These are phyloP conservation scores for Haplosporangium gracile DNA, from an alignment of 192 early-diverging fungal genomes.

Conservation along the genomic window DNA sequence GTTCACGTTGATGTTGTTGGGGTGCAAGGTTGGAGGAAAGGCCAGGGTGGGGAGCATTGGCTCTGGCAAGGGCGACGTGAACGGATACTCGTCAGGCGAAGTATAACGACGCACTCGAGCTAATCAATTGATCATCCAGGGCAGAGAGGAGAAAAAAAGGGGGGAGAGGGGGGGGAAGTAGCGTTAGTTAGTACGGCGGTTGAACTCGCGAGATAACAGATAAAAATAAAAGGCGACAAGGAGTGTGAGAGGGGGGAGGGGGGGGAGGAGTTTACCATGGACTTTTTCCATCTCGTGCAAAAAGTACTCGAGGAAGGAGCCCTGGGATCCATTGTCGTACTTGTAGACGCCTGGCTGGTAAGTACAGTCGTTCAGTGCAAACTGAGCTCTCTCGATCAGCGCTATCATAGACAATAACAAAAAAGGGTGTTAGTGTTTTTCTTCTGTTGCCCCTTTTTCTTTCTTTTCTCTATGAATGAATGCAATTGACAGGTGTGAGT, in stretches of 20 bases:
- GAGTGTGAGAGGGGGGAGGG: neutral
- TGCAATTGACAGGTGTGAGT: neutral
- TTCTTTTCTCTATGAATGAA: neutral
- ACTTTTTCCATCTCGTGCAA: constrained; percentile 93
- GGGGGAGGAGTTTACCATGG: constrained; percentile 73
- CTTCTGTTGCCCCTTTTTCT: neutral
- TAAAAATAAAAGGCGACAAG: neutral
- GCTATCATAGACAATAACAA: constrained; percentile 62
- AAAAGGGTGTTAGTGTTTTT: constrained; percentile 3
- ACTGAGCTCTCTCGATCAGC: constrained; percentile 95
- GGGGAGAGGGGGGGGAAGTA: neutral
- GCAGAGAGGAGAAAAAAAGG: neutral
- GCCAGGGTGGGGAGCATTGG: constrained; percentile 89
- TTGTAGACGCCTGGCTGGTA: constrained; percentile 78
- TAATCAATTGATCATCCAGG: neutral
- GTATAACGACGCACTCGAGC: constrained; percentile 37
- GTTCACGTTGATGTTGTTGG: constrained; percentile 91
- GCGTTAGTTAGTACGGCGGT: constrained; percentile 17
- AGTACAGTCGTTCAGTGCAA: constrained; percentile 84
- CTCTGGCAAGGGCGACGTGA: constrained; percentile 82
- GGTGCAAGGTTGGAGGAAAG: constrained; percentile 81
- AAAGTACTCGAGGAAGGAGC: constrained; percentile 91
- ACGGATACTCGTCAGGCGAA: constrained; percentile 96
- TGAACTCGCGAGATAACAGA: constrained; percentile 72
- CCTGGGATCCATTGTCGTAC: constrained; percentile 75